phyloP scores from a whole-genome alignment of 177 flowering plant genomes.

The Tripterygium wilfordii region DNA sequence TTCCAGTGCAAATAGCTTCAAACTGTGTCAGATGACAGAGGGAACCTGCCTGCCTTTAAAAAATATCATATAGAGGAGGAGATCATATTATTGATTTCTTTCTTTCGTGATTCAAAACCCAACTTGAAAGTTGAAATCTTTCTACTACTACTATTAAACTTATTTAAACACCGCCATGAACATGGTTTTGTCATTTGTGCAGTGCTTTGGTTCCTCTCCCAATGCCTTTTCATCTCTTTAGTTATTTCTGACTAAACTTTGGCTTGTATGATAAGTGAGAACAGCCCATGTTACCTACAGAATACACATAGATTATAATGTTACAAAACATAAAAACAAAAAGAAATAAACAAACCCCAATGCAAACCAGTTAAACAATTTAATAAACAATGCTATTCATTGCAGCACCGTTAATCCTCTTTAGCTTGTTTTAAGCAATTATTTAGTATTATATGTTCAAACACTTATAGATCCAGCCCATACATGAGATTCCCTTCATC shows the following conservation, averaged over 20 bases:
- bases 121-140: no score
- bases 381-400: conserved; percentile 3
- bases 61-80: no score
- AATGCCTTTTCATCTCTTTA: conserved; percentile 18
- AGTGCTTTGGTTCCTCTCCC: conserved; percentile 34
- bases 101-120: no score
- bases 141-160: conserved; percentile 3
- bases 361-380: no score
- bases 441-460: conserved; percentile 26
- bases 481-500: conserved; percentile 27
- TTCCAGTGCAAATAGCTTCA: conserved; percentile 33
- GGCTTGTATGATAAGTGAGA: conserved; percentile 28
- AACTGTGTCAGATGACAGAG: conserved; percentile 26
- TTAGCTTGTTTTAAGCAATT: conserved; percentile 28
- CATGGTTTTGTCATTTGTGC: no score
- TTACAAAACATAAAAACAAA: conserved; percentile 48
- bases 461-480: conserved; percentile 51
- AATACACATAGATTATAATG: not conserved
- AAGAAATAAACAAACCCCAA: conserved; percentile 25
- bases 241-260: conserved; percentile 39
- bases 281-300: not conserved
- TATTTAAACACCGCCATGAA: conserved; percentile 2
- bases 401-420: conserved; percentile 19
- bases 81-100: no score
- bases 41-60: not conserved